phyloP scores from a whole-genome alignment of 164 flowering plant species.

The Kalanchoe fedtschenkoi region DNA sequence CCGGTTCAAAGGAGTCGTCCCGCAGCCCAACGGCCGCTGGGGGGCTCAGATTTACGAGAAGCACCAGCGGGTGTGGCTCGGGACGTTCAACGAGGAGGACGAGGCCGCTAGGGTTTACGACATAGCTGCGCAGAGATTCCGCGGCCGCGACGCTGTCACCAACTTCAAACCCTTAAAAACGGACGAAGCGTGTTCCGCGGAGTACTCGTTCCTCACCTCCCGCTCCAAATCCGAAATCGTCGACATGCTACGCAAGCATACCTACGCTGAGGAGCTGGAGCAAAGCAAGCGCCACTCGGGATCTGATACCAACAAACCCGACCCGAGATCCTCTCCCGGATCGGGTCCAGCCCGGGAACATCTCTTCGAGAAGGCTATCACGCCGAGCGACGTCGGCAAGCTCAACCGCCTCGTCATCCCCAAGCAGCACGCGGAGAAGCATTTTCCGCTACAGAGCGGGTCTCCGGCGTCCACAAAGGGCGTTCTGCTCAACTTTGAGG shows the following conservation, averaged over 20 bases:
- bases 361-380: constrained; percentile 79
- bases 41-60: constrained; percentile 97
- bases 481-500: constrained; percentile 49
- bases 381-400: constrained; percentile 97
- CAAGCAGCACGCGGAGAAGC: constrained; percentile 84
- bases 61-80: constrained; percentile 94
- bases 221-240: constrained; percentile 85
- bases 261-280: constrained; percentile 70
- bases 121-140: constrained; percentile 73
- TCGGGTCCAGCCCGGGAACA: constrained; percentile 28
- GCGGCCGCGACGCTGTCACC: constrained; percentile 85
- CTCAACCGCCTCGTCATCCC: constrained; percentile 86
- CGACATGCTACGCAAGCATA: constrained; percentile 87
- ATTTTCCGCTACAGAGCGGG: constrained; percentile 50
- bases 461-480: constrained; percentile 27
- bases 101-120: constrained; percentile 86
- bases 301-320: constrained; percentile 1
- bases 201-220: constrained; percentile 39
- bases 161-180: constrained; percentile 53
- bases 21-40: constrained; percentile 96
- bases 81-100: constrained; percentile 80
- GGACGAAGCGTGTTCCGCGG: constrained; percentile 28
- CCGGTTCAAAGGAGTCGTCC: constrained; percentile 85
- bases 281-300: constrained; percentile 43
- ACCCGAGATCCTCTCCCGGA: constrained; percentile 1